Conservation (phyloP, 2,329 filamentous ascomycete species). For the Aspergillus texensis region DNA sequence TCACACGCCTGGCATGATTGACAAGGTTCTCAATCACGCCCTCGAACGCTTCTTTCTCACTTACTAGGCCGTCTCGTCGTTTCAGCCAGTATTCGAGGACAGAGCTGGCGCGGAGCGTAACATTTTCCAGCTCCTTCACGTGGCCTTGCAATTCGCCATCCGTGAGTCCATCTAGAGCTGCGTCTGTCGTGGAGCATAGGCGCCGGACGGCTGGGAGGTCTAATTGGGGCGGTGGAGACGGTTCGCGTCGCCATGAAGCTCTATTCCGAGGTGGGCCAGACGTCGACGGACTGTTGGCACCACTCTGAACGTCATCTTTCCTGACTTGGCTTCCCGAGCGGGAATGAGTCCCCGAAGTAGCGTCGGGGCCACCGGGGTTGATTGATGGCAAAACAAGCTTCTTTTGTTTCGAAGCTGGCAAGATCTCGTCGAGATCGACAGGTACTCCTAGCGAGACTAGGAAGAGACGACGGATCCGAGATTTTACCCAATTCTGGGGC, state of each 20-base stretch:
- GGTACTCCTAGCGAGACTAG: constrained; percentile 94
- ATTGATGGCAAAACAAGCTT: constrained; percentile 92
- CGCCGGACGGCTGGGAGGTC: constrained; percentile 78
- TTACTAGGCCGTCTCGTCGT: constrained; percentile 80
- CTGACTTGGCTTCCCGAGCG: constrained; percentile 35
- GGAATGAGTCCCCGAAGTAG: constrained; percentile 58
- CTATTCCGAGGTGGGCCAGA: constrained; percentile 34
- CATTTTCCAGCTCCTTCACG: constrained; percentile 66
- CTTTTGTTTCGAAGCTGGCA: constrained; percentile 96
- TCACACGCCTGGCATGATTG: constrained; percentile 82
- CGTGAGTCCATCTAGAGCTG: constrained; percentile 78
- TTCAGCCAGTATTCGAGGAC: constrained; percentile 88
- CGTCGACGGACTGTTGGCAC: constrained; percentile 24
- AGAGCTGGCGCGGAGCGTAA: constrained; percentile 72
- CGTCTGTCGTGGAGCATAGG: constrained; percentile 80
- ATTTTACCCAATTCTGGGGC: constrained; percentile 96
- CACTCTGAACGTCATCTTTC: constrained; percentile 34
- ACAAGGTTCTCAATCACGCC: constrained; percentile 96
- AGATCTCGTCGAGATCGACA: constrained; percentile 94
- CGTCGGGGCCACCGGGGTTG: constrained; percentile 55
- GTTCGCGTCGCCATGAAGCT: constrained; percentile 47
- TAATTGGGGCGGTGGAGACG: constrained; percentile 71
- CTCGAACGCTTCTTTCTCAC: constrained; percentile 91
- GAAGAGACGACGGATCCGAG: constrained; percentile 90
- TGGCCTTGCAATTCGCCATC: constrained; percentile 75